These are phyloP conservation scores for Ophiocordyceps polyrhachis-furcata DNA, from an alignment of 2,329 filamentous ascomycete species.

Conservation along the genomic window DNA sequence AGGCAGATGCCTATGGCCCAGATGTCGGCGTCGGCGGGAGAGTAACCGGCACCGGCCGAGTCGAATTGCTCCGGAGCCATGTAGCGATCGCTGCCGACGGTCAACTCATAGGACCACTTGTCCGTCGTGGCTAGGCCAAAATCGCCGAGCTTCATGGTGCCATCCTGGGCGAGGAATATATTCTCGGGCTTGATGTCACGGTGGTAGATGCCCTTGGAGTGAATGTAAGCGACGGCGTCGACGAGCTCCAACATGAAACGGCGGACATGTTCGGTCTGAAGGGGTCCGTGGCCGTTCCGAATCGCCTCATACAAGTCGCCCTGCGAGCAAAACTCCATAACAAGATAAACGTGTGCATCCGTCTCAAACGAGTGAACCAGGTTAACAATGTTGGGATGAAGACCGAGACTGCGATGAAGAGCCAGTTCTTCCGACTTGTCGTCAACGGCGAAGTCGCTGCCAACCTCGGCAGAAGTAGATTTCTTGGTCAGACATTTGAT, in stretches of 20 bases:
- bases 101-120: constrained; percentile 77
- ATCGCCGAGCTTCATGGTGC: constrained; percentile 89
- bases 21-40: constrained; percentile 79
- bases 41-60: constrained; percentile 71
- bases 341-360: constrained; percentile 72
- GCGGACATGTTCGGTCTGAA: constrained; percentile 91
- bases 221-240: constrained; percentile 75
- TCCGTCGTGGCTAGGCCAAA: constrained; percentile 86
- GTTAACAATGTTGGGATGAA: constrained; percentile 86
- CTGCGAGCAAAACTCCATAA: constrained; percentile 87
- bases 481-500: constrained; percentile 94
- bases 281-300: constrained; percentile 65
- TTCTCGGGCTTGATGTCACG: constrained; percentile 99
- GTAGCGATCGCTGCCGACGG: constrained; percentile 93
- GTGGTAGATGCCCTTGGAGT: constrained; percentile 81
- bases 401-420: constrained; percentile 61
- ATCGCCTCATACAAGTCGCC: constrained; percentile 97
- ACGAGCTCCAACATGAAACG: constrained; percentile 94
- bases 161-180: constrained; percentile 78
- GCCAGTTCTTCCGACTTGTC: constrained; percentile 66
- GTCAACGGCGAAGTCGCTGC: constrained; percentile 52
- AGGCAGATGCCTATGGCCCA: constrained; percentile 97
- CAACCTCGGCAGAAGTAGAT: constrained; percentile 38
- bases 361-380: constrained; percentile 84
- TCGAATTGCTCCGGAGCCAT: constrained; percentile 99